These are phyloP conservation scores for Globisporangium nagaii DNA, from an alignment of 352 stramenopile genomes.

Conservation along the genomic window DNA sequence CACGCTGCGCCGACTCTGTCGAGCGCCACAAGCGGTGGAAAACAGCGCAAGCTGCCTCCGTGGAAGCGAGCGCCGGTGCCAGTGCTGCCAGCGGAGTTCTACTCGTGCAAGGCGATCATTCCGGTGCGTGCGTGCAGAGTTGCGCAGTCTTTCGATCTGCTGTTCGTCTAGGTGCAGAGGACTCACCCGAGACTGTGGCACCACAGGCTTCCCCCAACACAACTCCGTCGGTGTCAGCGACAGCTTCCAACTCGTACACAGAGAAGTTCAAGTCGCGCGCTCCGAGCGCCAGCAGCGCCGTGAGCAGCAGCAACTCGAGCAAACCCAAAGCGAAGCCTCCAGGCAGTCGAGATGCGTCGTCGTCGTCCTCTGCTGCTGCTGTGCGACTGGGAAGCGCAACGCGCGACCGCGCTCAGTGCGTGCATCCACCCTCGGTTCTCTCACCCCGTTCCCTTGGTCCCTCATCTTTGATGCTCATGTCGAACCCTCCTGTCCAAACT, in stretches of 20 bases:
- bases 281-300: background rate
- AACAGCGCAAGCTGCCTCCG: constrained; percentile 26
- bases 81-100: constrained; percentile 40
- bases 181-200: background rate
- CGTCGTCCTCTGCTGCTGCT: background rate
- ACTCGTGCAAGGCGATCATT: constrained; percentile 43
- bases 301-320: background rate
- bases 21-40: constrained; percentile 3
- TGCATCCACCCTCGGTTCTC: too few relatives aligned
- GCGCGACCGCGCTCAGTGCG: constrained; percentile 11
- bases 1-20: background rate
- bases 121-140: constrained; percentile 33
- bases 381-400: constrained; percentile 10
- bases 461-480: too few relatives aligned
- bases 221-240: background rate
- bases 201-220: background rate
- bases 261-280: constrained; percentile 25
- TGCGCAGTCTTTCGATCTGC: too few relatives aligned
- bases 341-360: background rate
- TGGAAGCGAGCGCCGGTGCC: constrained; percentile 64
- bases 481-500: too few relatives aligned
- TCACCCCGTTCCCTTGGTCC: too few relatives aligned
- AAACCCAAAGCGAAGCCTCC: background rate
- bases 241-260: constrained; percentile 19
- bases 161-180: background rate